Conservation (phyloP, 2,329 filamentous ascomycete genomes). For the Sordariomycetes sp. region DNA sequence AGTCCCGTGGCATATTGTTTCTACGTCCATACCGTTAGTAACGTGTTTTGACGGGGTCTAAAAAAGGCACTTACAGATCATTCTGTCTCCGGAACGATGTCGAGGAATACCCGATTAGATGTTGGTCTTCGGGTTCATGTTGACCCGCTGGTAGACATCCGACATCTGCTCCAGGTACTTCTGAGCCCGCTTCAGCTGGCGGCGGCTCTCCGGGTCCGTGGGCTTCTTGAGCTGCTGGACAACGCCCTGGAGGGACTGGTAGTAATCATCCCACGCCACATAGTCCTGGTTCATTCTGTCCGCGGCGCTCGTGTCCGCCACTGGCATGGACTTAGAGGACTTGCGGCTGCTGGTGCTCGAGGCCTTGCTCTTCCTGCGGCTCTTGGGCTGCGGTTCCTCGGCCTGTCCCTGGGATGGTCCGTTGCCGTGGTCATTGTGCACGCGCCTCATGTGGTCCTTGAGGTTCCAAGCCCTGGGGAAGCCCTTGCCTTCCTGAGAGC, state of each 20-base stretch:
- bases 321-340: constrained; percentile 11
- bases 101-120: background rate
- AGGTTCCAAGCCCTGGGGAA: constrained; percentile 95
- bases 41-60: background rate
- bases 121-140: background rate
- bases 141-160: constrained; percentile 21
- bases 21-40: background rate
- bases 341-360: constrained; percentile 17
- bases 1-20: background rate
- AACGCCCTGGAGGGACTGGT: constrained; percentile 47
- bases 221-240: constrained; percentile 34
- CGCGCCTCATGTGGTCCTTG: constrained; percentile 92
- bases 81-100: constrained; percentile 2
- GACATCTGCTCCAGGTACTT: constrained; percentile 36
- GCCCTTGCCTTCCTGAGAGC: constrained; percentile 67
- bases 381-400: constrained; percentile 26
- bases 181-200: constrained; percentile 38
- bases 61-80: background rate
- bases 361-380: constrained; percentile 39
- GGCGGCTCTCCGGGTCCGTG: constrained; percentile 36
- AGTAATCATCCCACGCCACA: constrained; percentile 46
- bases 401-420: constrained; percentile 9
- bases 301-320: constrained; percentile 7
- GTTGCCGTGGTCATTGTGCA: constrained; percentile 54
- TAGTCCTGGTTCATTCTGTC: constrained; percentile 13